Evolutionary conservation across 106 monocot species (phyloP).

Genomic region (Allium cepa): DNA sequence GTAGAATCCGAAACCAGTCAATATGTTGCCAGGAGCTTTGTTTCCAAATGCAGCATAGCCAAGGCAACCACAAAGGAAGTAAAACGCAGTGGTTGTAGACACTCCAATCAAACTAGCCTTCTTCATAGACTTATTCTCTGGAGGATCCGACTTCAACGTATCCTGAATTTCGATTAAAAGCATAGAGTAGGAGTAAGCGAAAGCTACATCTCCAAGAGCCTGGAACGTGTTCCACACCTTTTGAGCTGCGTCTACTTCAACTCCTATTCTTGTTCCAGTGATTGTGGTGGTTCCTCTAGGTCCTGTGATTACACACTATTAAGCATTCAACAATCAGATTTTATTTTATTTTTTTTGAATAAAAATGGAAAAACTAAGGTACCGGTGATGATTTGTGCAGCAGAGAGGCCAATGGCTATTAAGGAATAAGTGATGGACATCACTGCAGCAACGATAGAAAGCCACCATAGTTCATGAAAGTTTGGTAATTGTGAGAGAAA

Average conservation of each 20-base stretch:
- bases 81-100: conserved; percentile 49
- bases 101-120: conserved; percentile 48
- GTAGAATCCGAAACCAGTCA: conserved; percentile 59
- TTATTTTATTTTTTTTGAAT: no score
- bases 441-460: conserved; percentile 34
- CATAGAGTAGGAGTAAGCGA: conserved; percentile 42
- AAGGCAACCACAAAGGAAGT: conserved; percentile 43
- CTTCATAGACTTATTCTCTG: conserved; percentile 72
- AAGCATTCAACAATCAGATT: background rate
- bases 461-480: conserved; percentile 49
- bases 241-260: conserved; percentile 15
- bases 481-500: conserved; percentile 48
- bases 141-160: conserved; percentile 51
- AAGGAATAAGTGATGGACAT: conserved; percentile 47
- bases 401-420: conserved; percentile 32
- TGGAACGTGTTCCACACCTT: conserved; percentile 40
- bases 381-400: conserved; percentile 27
- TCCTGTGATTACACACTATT: conserved; percentile 4
- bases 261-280: conserved; percentile 21
- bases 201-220: conserved; percentile 48
- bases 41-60: conserved; percentile 64
- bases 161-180: conserved; percentile 52
- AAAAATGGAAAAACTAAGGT: background rate
- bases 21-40: conserved; percentile 48
- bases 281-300: conserved; percentile 14